Evolutionary conservation across 192 early-diverging fungal genomes (phyloP), one percentile per base, ranked within the genome.

Genomic region (Pilaira anomala): DNA sequence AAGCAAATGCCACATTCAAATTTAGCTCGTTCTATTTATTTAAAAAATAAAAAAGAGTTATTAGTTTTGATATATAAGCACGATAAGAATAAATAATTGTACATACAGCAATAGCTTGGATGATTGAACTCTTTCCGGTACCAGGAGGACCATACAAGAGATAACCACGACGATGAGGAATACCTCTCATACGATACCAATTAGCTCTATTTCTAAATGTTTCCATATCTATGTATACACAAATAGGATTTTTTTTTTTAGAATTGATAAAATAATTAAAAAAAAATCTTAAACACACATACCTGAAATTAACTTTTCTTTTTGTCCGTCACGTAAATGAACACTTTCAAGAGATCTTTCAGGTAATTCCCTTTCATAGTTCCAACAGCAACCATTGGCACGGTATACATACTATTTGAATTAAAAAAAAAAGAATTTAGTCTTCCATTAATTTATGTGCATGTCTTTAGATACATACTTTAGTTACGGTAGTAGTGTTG

Each of bases 81-180:
- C 40, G 33, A 8, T 2, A 56, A 56, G 12, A 14, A 56, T 36
- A 30, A 62, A 42, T 33, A 60, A 24, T 28, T 0, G 2, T 3
- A 62, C 66, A 62, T 68, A 68, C 80, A 16, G 78, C 80, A 58
- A 83, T 53, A 21, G 80, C 79, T 13, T 76, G 73, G 28, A 83
- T 78, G 50, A 80, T 67, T 0, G 78, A 80, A 12, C 76, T 75
- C 40, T 83, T 83, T 13, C 80, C 80, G 5, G 80, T 78, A 39
- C 80, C 80, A 14, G 80, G 80, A 48, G 76, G 76, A 60, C 80
- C 80, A 64, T 83, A 69, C 19, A 83, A 72, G 18, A 83, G 72
- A 51, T 78, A 74, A 9, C 81, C 78, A 8, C 81, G 76, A n/a
- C 78, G 69, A 49, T 78, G 76, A 51, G 80, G 80, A 44, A 80